Conservation (phyloP, 768 basidiomycete genomes). For the Tylopilus balloui region DNA sequence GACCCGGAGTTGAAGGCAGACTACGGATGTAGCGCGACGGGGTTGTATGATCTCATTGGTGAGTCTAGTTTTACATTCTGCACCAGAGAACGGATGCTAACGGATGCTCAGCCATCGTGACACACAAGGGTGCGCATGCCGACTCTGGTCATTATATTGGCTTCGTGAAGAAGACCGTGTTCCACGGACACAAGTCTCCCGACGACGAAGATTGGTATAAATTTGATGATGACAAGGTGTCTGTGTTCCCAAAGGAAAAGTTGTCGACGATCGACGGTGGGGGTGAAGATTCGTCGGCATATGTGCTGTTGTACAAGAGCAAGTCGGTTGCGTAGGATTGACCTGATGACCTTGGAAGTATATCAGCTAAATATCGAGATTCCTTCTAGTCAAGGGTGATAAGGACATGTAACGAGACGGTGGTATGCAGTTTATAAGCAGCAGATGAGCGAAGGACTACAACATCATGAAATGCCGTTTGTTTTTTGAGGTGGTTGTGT, state of each 20-base stretch:
- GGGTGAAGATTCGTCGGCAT: conserved; percentile 85
- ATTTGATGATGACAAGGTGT: conserved; percentile 95
- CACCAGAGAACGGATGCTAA: neutral
- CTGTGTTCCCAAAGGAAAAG: conserved; percentile 81
- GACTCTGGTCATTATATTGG: conserved; percentile 96
- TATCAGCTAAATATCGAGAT: conserved; percentile 16
- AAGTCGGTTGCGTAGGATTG: conserved; percentile 39
- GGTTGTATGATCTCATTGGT: conserved; percentile 91
- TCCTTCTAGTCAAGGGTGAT: neutral
- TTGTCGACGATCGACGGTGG: conserved; percentile 84
- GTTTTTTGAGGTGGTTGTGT: conserved; percentile 15
- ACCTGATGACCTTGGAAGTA: conserved; percentile 5
- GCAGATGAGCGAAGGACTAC: conserved; percentile 1
- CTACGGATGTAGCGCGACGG: conserved; percentile 69
- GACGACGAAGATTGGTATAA: conserved; percentile 84
- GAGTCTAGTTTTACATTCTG: conserved; percentile 27
- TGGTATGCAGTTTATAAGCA: conserved; percentile 17
- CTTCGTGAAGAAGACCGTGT: conserved; percentile 76
- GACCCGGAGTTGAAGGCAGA: conserved; percentile 61
- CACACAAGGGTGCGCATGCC: conserved; percentile 94
- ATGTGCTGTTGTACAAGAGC: conserved; percentile 81
- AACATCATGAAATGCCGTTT: conserved; percentile 22
- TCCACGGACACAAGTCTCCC: conserved; percentile 34
- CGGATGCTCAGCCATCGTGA: conserved; percentile 72
- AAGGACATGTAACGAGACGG: conserved; percentile 5